These are phyloP conservation scores for Lachnellula arida DNA, from an alignment of 2,329 filamentous ascomycete genomes.

Conservation along the genomic window DNA sequence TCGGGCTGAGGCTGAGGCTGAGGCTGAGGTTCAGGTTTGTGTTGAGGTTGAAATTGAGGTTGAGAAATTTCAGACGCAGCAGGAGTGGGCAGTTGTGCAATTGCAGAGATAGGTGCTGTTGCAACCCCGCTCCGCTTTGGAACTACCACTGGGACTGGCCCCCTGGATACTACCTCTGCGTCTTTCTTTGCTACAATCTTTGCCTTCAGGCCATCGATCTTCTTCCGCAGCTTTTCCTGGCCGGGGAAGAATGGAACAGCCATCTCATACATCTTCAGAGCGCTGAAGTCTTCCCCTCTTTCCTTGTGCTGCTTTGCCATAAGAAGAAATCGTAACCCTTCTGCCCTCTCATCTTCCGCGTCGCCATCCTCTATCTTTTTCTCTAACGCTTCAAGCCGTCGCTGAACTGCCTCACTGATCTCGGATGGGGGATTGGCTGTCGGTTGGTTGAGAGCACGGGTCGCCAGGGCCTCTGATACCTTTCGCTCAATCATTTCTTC, in stretches of 20 bases:
- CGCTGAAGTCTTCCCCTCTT: conserved; percentile 70
- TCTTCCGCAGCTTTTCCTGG: conserved; percentile 70
- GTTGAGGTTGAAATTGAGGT: not conserved
- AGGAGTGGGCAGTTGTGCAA: conserved; percentile 18
- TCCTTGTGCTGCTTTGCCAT: conserved; percentile 90
- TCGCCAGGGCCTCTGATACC: conserved; percentile 81
- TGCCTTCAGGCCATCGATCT: conserved; percentile 59
- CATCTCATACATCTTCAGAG: conserved; percentile 80
- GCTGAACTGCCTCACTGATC: conserved; percentile 73
- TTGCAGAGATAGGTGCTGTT: conserved; percentile 17
- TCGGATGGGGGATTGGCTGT: conserved; percentile 41
- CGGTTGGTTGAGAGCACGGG: conserved; percentile 58
- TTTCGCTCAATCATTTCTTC: conserved; percentile 91
- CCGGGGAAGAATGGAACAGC: conserved; percentile 82
- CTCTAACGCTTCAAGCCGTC: conserved; percentile 77
- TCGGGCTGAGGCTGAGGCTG: conserved; percentile 28
- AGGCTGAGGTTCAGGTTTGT: conserved; percentile 24
- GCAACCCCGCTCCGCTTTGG: conserved; percentile 19
- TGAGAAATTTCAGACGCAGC: conserved; percentile 18
- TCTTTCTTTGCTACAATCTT: conserved; percentile 43
- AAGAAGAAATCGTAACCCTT: conserved; percentile 80
- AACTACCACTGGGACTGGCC: conserved; percentile 1
- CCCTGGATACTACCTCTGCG: conserved; percentile 10
- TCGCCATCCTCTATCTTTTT: conserved; percentile 67
- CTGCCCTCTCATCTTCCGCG: conserved; percentile 68